These are phyloP conservation scores for Lactifluus pinguis DNA, from an alignment of 768 basidiomycete genomes.

Conservation along the genomic window DNA sequence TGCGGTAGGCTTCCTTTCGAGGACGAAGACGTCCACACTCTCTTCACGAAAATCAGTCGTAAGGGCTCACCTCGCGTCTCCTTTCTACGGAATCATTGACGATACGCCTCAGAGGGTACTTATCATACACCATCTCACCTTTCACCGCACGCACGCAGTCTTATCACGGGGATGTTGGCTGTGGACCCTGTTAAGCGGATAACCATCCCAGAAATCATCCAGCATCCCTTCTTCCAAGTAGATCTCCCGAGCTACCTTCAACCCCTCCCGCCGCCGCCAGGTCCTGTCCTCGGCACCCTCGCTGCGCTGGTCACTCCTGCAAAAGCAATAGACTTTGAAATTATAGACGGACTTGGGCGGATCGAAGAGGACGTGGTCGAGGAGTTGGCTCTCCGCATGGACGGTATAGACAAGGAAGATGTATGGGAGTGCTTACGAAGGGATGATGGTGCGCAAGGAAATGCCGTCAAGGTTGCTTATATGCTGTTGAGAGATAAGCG, in stretches of 20 bases:
- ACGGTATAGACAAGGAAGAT: conserved; percentile 70
- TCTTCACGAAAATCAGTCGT: conserved; percentile 95
- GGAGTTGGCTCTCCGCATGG: conserved; percentile 63
- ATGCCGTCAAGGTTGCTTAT: conserved; percentile 95
- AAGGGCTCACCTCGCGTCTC: conserved; percentile 23
- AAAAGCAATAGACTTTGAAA: conserved; percentile 65
- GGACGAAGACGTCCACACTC: conserved; percentile 86
- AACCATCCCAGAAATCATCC: conserved; percentile 83
- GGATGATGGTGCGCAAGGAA: conserved; percentile 80
- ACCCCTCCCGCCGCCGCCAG: conserved; percentile 69
- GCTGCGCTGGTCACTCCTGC: conserved; percentile 60
- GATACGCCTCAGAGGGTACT: conserved; percentile 54
- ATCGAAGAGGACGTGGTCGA: conserved; percentile 90
- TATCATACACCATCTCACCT: conserved; percentile 82
- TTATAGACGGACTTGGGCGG: conserved; percentile 85
- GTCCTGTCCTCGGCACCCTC: conserved; percentile 67
- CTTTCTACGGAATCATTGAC: conserved; percentile 1
- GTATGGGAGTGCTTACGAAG: conserved; percentile 79
- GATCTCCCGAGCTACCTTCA: conserved; percentile 83
- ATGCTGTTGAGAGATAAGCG: conserved; percentile 86
- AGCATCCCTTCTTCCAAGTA: conserved; percentile 83
- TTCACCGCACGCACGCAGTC: conserved; percentile 62
- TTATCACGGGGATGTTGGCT: conserved; percentile 84
- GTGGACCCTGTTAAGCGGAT: conserved; percentile 94
- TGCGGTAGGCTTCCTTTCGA: conserved; percentile 95